These are phyloP conservation scores for Bisporella sp. DNA, from an alignment of 2,329 filamentous ascomycete species.

Conservation along the genomic window DNA sequence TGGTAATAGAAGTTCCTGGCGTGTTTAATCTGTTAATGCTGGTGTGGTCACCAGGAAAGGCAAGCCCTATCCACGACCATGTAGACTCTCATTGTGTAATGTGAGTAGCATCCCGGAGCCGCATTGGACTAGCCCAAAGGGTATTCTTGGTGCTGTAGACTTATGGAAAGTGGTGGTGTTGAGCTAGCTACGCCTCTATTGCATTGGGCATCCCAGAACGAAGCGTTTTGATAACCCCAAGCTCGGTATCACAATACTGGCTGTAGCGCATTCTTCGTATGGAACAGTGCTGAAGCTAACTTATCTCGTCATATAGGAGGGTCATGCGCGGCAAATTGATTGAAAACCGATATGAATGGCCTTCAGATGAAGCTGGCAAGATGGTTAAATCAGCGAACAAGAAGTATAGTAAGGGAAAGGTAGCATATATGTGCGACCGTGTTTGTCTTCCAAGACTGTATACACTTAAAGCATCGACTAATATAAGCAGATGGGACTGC, in stretches of 20 bases:
- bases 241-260: no score
- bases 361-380: constrained; percentile 4
- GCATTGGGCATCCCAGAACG: no score
- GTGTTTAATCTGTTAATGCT: constrained; percentile 61
- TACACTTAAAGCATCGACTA: no score
- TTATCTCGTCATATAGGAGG: background rate
- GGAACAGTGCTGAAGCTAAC: no score
- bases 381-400: constrained; percentile 39
- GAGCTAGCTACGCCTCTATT: no score
- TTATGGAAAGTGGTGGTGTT: no score
- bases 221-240: no score
- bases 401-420: constrained; percentile 61
- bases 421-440: constrained; percentile 82
- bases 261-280: no score
- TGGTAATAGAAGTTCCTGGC: constrained; percentile 82
- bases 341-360: constrained; percentile 61
- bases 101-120: constrained; percentile 26
- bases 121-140: no score
- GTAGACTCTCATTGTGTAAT: constrained; percentile 88
- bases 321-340: constrained; percentile 68
- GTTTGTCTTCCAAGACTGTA: no score
- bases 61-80: constrained; percentile 82
- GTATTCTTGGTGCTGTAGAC: no score
- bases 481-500: constrained; percentile 57
- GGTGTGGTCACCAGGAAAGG: constrained; percentile 81